phyloP scores from a whole-genome alignment of 1,139 yeast genomes.

The Suhomyces coccinellae region DNA sequence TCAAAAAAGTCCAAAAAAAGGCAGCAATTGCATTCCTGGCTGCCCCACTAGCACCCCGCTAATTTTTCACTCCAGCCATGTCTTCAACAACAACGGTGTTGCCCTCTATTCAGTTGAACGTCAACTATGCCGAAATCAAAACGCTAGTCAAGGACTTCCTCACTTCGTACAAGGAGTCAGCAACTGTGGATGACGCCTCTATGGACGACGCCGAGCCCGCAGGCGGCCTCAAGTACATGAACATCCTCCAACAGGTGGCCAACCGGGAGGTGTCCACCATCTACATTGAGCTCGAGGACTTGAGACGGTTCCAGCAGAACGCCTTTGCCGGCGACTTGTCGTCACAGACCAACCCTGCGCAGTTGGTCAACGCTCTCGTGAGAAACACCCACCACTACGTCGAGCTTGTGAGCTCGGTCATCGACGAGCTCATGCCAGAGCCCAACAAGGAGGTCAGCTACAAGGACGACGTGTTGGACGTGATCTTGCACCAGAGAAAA shows the following conservation, averaged over 20 bases:
- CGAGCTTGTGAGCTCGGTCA: conserved; percentile 71
- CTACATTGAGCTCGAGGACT: conserved; percentile 79
- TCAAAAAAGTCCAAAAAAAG: background rate
- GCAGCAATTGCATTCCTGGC: background rate
- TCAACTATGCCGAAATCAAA: conserved; percentile 60
- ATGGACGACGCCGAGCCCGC: conserved; percentile 23
- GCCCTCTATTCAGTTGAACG: conserved; percentile 58
- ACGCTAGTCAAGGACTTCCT: conserved; percentile 58
- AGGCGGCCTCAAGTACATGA: conserved; percentile 73
- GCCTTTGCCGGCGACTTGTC: conserved; percentile 22
- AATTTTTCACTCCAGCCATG: conserved; percentile 5
- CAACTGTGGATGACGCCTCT: conserved; percentile 20
- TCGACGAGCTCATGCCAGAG: conserved; percentile 81
- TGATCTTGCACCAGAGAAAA: conserved; percentile 85
- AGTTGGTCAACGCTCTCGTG: conserved; percentile 58
- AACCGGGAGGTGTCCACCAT: conserved; percentile 75
- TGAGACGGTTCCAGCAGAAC: conserved; percentile 62
- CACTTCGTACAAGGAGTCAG: conserved; percentile 53
- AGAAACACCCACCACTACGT: conserved; percentile 77
- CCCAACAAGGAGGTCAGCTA: conserved; percentile 77
- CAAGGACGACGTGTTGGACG: conserved; percentile 90
- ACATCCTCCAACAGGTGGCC: conserved; percentile 74
- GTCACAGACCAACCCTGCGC: conserved; percentile 26
- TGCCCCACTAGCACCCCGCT: conserved; percentile 1
- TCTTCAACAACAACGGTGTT: conserved; percentile 41